Base-by-base conservation (phyloP, 2,329 filamentous ascomycete genomes). In the Fusarium sp. region DNA sequence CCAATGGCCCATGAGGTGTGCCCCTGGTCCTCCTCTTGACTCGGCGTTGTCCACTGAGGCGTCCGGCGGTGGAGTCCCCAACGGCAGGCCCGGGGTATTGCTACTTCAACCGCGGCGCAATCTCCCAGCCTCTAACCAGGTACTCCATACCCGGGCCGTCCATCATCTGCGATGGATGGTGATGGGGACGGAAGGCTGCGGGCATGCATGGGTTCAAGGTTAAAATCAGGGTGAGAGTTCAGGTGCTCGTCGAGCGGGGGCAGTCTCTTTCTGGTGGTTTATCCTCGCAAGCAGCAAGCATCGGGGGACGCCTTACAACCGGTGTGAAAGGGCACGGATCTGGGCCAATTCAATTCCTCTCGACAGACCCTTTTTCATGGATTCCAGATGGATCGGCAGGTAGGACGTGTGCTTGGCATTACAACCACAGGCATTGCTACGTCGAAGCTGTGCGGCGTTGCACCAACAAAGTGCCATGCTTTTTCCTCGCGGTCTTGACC, bases 81-180 rank as follows among this genome's bases (percentile, higher is more conserved):
- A 67, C 65, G 67, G 68, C 71, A 64, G 69, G 61, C 67, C 76
- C 67, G 68, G 71, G 71, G 64, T 72, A 74, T 68, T 75, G 56
- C 52, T 79, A 79, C 77, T 66, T 76, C 54, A 64, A 43, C 50
- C 62, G 61, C 41, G 14, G 58, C 33, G 69, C 76, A 78, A 79
- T 78, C 65, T 77, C 77, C 69, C 73, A 76, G 76, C 70, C 67
- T 78, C 71, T 65, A 16, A 6, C n/a, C 45, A 74, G 54, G 74
- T 79, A 78, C 70, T 67, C 41, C 33, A n/a, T 54, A 58, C 41
- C 43, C 39, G 27, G 63, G 48, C 64, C 48, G 41, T 62, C 64
- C 64, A 45, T 61, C 67, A 60, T 72, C 71, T 72, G 57, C 71
- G 62, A 43, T 73, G 67, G 24, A 27, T 58, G 22, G 35, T 58